Base-by-base conservation (phyloP, 2,329 filamentous ascomycete genomes). In the Acephala macrosclerotiorum region DNA sequence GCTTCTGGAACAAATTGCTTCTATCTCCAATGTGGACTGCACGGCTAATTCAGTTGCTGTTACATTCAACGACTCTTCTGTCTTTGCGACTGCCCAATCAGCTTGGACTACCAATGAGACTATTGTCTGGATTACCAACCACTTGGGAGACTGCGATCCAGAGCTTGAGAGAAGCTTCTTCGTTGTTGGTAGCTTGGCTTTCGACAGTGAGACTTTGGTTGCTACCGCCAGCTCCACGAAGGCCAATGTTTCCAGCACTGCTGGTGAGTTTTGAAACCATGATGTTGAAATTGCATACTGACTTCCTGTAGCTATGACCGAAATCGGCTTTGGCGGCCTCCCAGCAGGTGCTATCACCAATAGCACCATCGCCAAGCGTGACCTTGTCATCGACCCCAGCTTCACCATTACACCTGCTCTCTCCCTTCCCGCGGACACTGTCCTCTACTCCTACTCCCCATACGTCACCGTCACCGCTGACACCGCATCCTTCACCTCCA, bases 91-190 rank as follows among this genome's bases (percentile, higher is more conserved):
- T 7, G 65, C 71, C n/a, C 62, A 69, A 36, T 36, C 26, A 26
- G 56, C 68, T 20, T 79, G 77, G 78, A 53, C 66, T n/a, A 60
- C 53, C 8, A 53, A 71, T 14, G 64, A 61, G 1, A 58, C 63
- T 7, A 68, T 82, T 42, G 72, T 81, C 47, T 68, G 82, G 58
- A 76, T 82, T 66, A 82, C 80, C 16, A 82, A 80, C 71, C 77
- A 81, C 70, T 62, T 78, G 22, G 79, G 79, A 35, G 75, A 79
- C 64, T 82, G 80, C 65, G 79, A 81, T 63, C 68, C 70, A n/a
- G 74, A 77, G 61, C 71, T 77, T 25, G 78, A 81, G 71, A 76
- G 80, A 38, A 77, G 79, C 20, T 78, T 80, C 68, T 81, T 80
- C 69, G 61, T 78, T 7, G 76, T 77, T 26, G 71, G 68, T 38